A percentile compares a stretch with the other conserved stretches of the same genome.
Evolutionary conservation across 2,329 filamentous ascomycete genomes (phyloP).

Genomic region (Madurella fahalii): DNA sequence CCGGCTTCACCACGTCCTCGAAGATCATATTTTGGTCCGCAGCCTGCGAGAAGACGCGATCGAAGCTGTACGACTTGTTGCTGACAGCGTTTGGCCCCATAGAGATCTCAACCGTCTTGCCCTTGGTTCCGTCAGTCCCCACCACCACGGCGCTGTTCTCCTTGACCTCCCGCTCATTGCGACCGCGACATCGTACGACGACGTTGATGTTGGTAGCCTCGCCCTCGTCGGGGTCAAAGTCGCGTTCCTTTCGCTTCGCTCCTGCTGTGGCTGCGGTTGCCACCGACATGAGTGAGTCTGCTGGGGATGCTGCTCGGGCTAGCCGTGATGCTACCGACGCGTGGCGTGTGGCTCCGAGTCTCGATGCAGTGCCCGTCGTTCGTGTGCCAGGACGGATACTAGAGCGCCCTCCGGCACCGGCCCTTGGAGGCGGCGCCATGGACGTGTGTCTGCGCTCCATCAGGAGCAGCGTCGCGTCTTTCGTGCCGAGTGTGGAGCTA

Average conservation of each 20-base stretch:
- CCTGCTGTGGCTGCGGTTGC: constrained; percentile 53
- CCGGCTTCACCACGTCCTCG: constrained; percentile 90
- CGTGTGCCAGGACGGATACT: constrained; percentile 27
- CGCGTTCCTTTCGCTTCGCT: constrained; percentile 80
- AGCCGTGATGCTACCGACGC: constrained; percentile 26
- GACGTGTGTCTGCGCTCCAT: constrained; percentile 32
- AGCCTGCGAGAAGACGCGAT: constrained; percentile 93
- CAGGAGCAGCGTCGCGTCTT: constrained; percentile 23
- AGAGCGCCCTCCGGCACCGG: constrained; percentile 25
- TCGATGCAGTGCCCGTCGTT: constrained; percentile 22
- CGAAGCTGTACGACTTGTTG: constrained; percentile 96
- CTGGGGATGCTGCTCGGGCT: constrained; percentile 57
- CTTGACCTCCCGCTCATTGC: constrained; percentile 85
- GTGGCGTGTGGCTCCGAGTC: constrained; percentile 17
- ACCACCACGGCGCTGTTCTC: constrained; percentile 96
- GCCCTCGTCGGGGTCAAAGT: constrained; percentile 63
- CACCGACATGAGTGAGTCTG: constrained; percentile 62
- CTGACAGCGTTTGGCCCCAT: constrained; percentile 91
- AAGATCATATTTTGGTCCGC: constrained; percentile 93
- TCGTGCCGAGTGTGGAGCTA: constrained; percentile 8
- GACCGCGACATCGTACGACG: constrained; percentile 87
- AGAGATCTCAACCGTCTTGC: constrained; percentile 75
- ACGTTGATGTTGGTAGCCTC: constrained; percentile 98
- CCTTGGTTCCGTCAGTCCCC: constrained; percentile 80
- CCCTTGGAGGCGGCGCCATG: constrained; percentile 24